Evolutionary conservation across 2,329 filamentous ascomycete genomes (phyloP), one percentile per base, ranked within the genome.

Genomic region (Seiridium unicorne): DNA sequence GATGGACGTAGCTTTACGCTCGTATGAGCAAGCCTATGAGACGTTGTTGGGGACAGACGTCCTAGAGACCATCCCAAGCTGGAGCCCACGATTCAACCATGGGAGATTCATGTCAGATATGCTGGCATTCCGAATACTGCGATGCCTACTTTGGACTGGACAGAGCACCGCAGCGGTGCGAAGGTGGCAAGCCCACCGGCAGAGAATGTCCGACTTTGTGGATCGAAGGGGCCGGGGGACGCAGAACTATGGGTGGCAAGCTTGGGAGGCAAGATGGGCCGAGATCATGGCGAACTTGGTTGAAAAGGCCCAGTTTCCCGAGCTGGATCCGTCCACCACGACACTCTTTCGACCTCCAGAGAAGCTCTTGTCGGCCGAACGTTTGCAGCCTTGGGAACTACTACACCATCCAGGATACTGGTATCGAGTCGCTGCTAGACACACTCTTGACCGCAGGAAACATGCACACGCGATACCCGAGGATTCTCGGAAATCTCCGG

Each of bases 51-150:
- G 90, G 18, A 81, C 89, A 35, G 94, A 97, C 68, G 84, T 97
- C 5, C 87, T 97, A 67, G 93, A 97, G 69, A 89, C 89, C 11
- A 94, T 96, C 60, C 90, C 93, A 3, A 93, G 88, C 69, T 97
- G 93, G 93, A 93, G 88, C 66, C 88, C 91, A 13, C 85, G 93
- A 61, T 99, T 94, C 84, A 91, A 97, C 70, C 92, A 98, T 73
- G 92, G 91, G n/a, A 86, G 95, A n/a, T 77, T 95, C 36, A 74
- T 98, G 44, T 90, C 92, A 2, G 95, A 99, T 73, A 77, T 89
- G 9, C 85, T 96, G 64, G 88, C 92, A 1, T 84, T 97, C 57
- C 89, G 94, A 54, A 88, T 90, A 57, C 80, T 98, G 18, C 88
- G 94, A 44, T 95, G 93, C 71, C 81, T 96, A 56, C 76, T 98